Evolutionary conservation across 2,329 filamentous ascomycete genomes (phyloP).

Genomic region (Ustulina deusta): DNA sequence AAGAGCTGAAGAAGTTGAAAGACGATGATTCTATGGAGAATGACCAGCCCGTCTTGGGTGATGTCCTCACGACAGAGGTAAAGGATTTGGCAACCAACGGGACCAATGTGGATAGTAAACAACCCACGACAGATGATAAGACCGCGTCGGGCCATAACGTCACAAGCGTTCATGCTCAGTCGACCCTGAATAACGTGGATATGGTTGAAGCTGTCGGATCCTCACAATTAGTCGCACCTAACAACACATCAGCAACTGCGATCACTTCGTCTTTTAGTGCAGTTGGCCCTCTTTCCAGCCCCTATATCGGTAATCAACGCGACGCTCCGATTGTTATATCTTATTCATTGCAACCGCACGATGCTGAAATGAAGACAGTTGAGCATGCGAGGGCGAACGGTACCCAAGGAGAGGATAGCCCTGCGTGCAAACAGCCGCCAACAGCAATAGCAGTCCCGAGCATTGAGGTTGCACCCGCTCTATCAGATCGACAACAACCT

Average conservation of each 20-base stretch:
- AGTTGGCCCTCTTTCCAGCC: conserved; percentile 34
- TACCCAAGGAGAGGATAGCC: conserved; percentile 13
- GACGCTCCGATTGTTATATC: conserved; percentile 39
- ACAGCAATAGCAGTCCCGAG: conserved; percentile 41
- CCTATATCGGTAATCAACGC: conserved; percentile 38
- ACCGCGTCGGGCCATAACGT: not conserved
- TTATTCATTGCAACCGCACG: conserved; percentile 39
- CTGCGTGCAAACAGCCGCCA: conserved; percentile 8
- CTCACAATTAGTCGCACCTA: not conserved
- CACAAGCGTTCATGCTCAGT: not conserved
- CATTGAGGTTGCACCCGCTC: conserved; percentile 44
- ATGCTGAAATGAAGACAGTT: conserved; percentile 44
- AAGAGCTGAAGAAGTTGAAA: conserved; percentile 66
- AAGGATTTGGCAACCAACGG: conserved; percentile 26
- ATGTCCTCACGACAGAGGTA: conserved; percentile 54
- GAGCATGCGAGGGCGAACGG: conserved; percentile 39
- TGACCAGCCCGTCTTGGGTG: conserved; percentile 43
- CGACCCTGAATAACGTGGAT: not conserved
- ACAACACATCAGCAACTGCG: not conserved
- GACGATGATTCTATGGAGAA: conserved; percentile 52
- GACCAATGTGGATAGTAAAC: not conserved
- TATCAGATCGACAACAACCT: conserved; percentile 48
- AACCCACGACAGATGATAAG: not conserved
- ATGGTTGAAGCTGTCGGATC: not conserved
- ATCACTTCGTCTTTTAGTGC: not conserved